Evolutionary conservation across 1,284 basidiomycete genomes (phyloP), one percentile per base, ranked within the genome.

Genomic region (Amylostereum chailletii): DNA sequence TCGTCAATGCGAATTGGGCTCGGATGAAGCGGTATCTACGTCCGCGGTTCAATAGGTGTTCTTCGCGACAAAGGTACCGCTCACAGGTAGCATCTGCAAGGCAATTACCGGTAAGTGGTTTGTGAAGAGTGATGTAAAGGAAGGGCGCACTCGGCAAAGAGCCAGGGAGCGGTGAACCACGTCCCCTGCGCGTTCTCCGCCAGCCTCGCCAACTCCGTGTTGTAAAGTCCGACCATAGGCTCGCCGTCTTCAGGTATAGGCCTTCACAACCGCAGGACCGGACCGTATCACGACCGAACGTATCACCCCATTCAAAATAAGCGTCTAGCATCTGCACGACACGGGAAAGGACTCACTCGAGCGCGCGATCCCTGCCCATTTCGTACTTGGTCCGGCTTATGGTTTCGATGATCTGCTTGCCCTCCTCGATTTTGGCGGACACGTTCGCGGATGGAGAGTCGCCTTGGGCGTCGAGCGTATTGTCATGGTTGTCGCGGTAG

Each of bases 161-260:
- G 75, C 93, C 94, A 98, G 3, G 93, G 89, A 5, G 90, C 83
- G 1, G 79, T 86, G 63, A 94, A 93, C 95, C 95, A 99, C 0
- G 85, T 89, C 57, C 84, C 75, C 53, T 79, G 75, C 1, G 73
- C 70, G 1, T 72, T 64, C 8, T 69, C 60, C 1, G 65, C 68
- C 2, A 88, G 71, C 1, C 65, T 62, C 2, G 67, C 66, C 8
- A 97, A 71, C 55, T 90, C 84, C 0, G 69, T 61, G 57, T 97
- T 96, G 68, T 93, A 96, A 27, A 76, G 68, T 0, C 76, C 72
- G 2, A 79, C 68, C 51, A 81, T 77, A 11, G 80, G 66, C 42
- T 86, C 88, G 1, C 85, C 85, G 57, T 95, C 93, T 3, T 81
- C 69, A 6, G 75, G 70, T 47, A 94, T 82, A 0, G 68, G 72